Evolutionary conservation across 2,329 filamentous ascomycete species (phyloP).

Genomic region (Phyllosticta citrichinensis): DNA sequence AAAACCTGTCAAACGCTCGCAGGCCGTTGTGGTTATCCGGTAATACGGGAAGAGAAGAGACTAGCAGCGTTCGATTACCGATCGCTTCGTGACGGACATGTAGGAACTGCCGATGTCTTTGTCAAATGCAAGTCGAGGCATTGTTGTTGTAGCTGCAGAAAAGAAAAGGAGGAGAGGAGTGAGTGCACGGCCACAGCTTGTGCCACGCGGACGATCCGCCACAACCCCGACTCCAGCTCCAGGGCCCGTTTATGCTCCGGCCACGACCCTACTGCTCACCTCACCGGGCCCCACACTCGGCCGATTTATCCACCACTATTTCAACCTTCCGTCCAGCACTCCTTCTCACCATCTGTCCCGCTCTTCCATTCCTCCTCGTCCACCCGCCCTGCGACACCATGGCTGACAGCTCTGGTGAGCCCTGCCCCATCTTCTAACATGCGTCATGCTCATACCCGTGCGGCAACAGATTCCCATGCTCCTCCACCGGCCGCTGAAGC

Average conservation of each 20-base stretch:
- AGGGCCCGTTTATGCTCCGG: background rate
- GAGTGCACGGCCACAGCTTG: no score
- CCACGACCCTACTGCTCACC: background rate
- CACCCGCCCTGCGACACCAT: background rate
- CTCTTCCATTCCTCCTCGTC: background rate
- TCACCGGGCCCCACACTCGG: background rate
- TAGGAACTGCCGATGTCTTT: no score
- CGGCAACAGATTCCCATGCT: constrained; percentile 35
- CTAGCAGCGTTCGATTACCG: no score
- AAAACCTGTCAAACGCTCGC: no score
- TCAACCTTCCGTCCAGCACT: background rate
- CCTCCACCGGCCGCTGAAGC: constrained; percentile 39
- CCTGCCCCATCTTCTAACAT: background rate
- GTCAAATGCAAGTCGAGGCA: no score
- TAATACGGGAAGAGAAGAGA: no score
- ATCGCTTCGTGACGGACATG: no score
- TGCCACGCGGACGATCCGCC: no score
- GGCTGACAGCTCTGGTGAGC: background rate
- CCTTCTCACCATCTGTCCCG: background rate
- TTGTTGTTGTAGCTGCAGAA: no score
- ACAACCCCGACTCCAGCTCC: background rate
- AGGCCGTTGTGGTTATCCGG: no score
- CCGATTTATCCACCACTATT: background rate
- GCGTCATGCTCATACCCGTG: background rate
- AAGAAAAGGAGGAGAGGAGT: no score